Percentiles rank a stretch among this genome's conserved stretches.
phyloP scores from a whole-genome alignment of 1,284 basidiomycete genomes.

The Trichosporon sp. region DNA sequence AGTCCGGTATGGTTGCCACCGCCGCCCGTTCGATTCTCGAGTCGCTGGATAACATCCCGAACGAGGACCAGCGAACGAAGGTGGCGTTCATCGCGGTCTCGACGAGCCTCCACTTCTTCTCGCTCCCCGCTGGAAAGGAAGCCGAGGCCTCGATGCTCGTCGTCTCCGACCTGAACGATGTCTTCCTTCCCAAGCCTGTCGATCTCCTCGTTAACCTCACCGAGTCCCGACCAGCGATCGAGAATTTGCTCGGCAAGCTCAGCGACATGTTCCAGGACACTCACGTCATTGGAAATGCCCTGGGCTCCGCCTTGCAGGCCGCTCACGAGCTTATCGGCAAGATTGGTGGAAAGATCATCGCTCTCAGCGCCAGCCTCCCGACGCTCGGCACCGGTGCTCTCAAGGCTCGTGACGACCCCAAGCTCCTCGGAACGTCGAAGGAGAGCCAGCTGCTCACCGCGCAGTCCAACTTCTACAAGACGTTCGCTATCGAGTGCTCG shows the following conservation, averaged over 20 bases:
- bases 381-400: conserved; percentile 84
- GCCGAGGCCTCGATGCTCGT: conserved; percentile 91
- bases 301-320: conserved; percentile 93
- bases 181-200: conserved; percentile 94
- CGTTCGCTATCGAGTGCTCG: conserved; percentile 97
- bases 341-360: conserved; percentile 92
- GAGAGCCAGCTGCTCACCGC: conserved; percentile 83
- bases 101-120: conserved; percentile 93
- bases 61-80: conserved; percentile 88
- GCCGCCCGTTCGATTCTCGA: conserved; percentile 93
- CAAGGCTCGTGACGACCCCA: conserved; percentile 94
- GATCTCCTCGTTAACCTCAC: conserved; percentile 91
- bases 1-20: conserved; percentile 95
- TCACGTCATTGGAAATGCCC: conserved; percentile 80
- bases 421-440: conserved; percentile 90
- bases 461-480: conserved; percentile 94
- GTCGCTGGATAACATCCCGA: conserved; percentile 89
- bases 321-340: conserved; percentile 91
- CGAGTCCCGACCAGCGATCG: conserved; percentile 75
- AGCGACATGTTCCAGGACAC: conserved; percentile 97
- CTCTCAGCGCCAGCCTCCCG: conserved; percentile 81
- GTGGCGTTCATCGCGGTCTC: conserved; percentile 91
- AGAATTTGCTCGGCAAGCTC: conserved; percentile 72
- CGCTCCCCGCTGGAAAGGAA: conserved; percentile 64
- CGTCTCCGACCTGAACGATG: conserved; percentile 92